Conservation (phyloP, 768 basidiomycete species). For the Boletus edulis region DNA sequence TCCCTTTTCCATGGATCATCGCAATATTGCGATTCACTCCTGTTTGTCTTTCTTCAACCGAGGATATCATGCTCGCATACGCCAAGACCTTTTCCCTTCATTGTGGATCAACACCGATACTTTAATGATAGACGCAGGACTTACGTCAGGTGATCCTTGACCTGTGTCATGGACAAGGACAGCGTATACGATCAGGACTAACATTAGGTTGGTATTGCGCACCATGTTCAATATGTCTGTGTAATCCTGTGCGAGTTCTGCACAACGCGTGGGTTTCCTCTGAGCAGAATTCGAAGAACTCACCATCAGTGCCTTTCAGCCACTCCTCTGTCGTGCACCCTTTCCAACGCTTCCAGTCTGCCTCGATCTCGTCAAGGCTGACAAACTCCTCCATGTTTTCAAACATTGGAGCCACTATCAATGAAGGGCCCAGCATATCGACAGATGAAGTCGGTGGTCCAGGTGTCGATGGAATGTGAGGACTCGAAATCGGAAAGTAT, state of each 20-base stretch:
- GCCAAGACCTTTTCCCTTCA: slow-evolving; percentile 22
- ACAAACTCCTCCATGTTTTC: slow-evolving; percentile 19
- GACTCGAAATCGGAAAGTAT: slow-evolving; percentile 23
- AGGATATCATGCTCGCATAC: slow-evolving; percentile 18
- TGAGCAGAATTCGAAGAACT: background rate
- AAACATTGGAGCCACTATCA: slow-evolving; percentile 17
- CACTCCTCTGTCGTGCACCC: slow-evolving; percentile 30
- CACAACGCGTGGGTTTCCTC: background rate
- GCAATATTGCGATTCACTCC: slow-evolving; percentile 20
- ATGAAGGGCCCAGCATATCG: slow-evolving; percentile 1
- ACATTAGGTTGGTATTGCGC: background rate
- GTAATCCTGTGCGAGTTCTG: slow-evolving; percentile 20
- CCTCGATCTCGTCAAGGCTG: slow-evolving; percentile 20
- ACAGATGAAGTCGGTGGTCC: background rate
- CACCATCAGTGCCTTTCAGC: slow-evolving; percentile 31
- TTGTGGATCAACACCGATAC: slow-evolving; percentile 1
- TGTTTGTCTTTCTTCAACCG: slow-evolving; percentile 20
- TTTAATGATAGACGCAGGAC: background rate
- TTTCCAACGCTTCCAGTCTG: slow-evolving; percentile 27
- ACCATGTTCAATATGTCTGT: slow-evolving; percentile 23
- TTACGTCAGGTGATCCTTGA: slow-evolving; percentile 30
- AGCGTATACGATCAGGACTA: background rate
- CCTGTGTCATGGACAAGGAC: slow-evolving; percentile 10
- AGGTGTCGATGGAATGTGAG: slow-evolving; percentile 19
- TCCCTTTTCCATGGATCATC: slow-evolving; percentile 15